Conservation (phyloP, 2,329 filamentous ascomycete genomes). For the Drechmeria coniospora region DNA sequence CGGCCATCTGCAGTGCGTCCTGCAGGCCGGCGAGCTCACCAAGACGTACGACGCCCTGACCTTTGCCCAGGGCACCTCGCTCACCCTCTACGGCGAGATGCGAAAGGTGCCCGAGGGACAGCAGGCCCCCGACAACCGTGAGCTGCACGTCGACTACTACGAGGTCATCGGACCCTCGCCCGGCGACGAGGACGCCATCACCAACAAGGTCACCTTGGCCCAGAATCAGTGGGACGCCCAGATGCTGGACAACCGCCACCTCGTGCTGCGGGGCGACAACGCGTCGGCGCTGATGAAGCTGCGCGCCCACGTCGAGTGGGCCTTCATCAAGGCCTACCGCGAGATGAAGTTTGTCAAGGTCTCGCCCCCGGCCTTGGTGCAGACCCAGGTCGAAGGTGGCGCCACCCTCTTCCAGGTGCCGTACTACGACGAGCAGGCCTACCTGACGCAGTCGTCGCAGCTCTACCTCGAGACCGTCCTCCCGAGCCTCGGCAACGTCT, state of each 20-base stretch:
- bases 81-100: slow-evolving; percentile 74
- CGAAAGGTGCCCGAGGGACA: slow-evolving; percentile 62
- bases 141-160: slow-evolving; percentile 85
- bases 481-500: slow-evolving; percentile 82
- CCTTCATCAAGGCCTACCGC: slow-evolving; percentile 67
- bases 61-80: slow-evolving; percentile 73
- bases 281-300: slow-evolving; percentile 80
- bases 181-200: slow-evolving; percentile 79
- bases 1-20: slow-evolving; percentile 16
- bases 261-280: slow-evolving; percentile 71
- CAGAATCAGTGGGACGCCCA: slow-evolving; percentile 25
- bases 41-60: slow-evolving; percentile 87
- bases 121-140: slow-evolving; percentile 68
- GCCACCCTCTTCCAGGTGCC: slow-evolving; percentile 79
- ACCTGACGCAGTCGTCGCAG: slow-evolving; percentile 92
- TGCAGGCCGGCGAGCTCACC: slow-evolving; percentile 56
- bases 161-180: slow-evolving; percentile 64
- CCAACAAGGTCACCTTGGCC: slow-evolving; percentile 50
- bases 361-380: slow-evolving; percentile 77
- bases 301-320: slow-evolving; percentile 62
- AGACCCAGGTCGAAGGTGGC: slow-evolving; percentile 89
- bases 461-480: slow-evolving; percentile 93
- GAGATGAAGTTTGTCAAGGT: slow-evolving; percentile 70
- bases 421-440: slow-evolving; percentile 82
- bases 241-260: slow-evolving; percentile 69